Conservation (phyloP, 768 basidiomycete species). For the Pleurotus citrinopileatus region DNA sequence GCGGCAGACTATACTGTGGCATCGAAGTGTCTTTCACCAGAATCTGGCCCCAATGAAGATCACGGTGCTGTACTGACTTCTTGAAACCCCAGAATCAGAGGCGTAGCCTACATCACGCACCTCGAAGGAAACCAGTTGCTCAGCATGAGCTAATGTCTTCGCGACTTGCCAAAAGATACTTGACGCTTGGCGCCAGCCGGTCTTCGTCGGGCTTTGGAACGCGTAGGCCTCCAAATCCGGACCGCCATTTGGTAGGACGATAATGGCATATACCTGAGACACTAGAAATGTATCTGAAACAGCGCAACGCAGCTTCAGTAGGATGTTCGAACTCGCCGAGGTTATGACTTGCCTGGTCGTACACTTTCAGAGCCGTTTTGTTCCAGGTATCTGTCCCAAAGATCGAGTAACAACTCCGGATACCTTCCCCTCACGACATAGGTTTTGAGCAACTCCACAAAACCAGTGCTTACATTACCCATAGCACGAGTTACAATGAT, state of each 20-base stretch:
- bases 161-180: slow-evolving; percentile 91
- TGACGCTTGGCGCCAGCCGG: slow-evolving; percentile 82
- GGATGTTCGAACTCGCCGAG: background rate
- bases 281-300: slow-evolving; percentile 66
- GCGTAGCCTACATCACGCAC: slow-evolving; percentile 46
- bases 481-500: slow-evolving; percentile 74
- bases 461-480: slow-evolving; percentile 67
- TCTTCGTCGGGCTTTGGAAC: slow-evolving; percentile 34
- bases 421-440: slow-evolving; percentile 88
- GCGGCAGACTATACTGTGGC: slow-evolving; percentile 18
- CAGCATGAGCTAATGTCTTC: slow-evolving; percentile 74
- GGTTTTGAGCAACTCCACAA: slow-evolving; percentile 76
- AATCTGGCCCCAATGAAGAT: slow-evolving; percentile 98
- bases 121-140: slow-evolving; percentile 82
- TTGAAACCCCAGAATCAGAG: background rate
- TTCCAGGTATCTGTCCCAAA: slow-evolving; percentile 86
- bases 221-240: slow-evolving; percentile 85
- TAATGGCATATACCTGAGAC: slow-evolving; percentile 83
- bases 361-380: slow-evolving; percentile 79
- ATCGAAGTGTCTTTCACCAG: slow-evolving; percentile 56
- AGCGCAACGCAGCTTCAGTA: background rate
- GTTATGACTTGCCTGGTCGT: slow-evolving; percentile 62
- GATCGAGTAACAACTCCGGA: slow-evolving; percentile 68
- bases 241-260: slow-evolving; percentile 89
- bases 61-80: slow-evolving; percentile 72